A percentile compares a stretch with the other conserved stretches of the same genome.
Conservation (phyloP, 2,329 filamentous ascomycete genomes). For the Endoconidiophora laricicola region DNA sequence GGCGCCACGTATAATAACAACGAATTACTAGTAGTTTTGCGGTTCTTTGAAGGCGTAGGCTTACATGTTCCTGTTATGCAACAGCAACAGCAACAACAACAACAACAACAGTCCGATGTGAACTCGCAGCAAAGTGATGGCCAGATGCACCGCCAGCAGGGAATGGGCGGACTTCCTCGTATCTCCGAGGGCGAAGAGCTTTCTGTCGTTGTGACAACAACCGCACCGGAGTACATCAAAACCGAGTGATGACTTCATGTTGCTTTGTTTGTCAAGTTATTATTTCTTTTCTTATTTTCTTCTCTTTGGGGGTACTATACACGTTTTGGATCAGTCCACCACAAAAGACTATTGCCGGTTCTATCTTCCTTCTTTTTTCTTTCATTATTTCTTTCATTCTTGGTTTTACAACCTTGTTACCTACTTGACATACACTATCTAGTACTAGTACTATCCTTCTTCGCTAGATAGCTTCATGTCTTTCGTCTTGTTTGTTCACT, state of each 20-base stretch:
- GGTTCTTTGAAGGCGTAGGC: conserved; percentile 13
- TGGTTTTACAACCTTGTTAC: too few species aligned
- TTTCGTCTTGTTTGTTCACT: too few species aligned
- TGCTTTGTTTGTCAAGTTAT: neutral
- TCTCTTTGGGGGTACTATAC: conserved; percentile 1
- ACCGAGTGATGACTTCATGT: neutral
- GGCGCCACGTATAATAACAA: conserved; percentile 5
- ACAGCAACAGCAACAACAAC: neutral
- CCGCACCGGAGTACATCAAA: too few species aligned
- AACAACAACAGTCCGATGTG: too few species aligned
- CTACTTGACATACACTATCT: too few species aligned
- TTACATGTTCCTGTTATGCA: too few species aligned
- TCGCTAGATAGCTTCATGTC: too few species aligned
- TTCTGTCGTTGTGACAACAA: neutral
- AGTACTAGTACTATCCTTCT: too few species aligned
- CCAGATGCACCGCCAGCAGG: neutral
- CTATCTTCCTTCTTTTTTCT: neutral
- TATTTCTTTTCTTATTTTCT: conserved; percentile 10
- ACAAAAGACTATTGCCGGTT: neutral
- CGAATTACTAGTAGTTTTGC: conserved; percentile 11
- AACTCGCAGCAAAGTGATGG: neutral
- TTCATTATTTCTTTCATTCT: neutral
- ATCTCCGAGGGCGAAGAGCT: neutral
- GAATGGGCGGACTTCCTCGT: neutral
- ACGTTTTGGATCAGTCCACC: conserved; percentile 1